A percentile compares a stretch with the other conserved stretches of the same genome.
phyloP scores from a whole-genome alignment of 257 asterid species.

The Solanum raphanifolium region DNA sequence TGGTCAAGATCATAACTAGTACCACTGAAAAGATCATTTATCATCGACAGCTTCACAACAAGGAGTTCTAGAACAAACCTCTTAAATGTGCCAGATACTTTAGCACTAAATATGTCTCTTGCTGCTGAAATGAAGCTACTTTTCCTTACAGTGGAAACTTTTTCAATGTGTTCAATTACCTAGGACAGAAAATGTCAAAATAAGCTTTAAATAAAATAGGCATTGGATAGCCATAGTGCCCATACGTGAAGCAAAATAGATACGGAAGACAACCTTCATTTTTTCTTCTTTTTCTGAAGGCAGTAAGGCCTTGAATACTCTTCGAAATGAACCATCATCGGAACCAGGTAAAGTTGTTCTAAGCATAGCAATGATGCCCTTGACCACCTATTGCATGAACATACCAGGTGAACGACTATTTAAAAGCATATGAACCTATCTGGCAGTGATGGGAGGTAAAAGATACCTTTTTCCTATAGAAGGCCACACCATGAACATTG shows the following conservation, averaged over 20 bases:
- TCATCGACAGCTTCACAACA: background rate
- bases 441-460: background rate
- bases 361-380: conserved; percentile 75
- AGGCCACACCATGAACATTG: conserved; percentile 92
- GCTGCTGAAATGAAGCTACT: conserved; percentile 89
- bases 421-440: conserved; percentile 4
- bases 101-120: conserved; percentile 75
- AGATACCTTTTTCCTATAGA: conserved; percentile 89
- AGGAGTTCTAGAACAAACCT: conserved; percentile 36
- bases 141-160: conserved; percentile 73
- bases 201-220: conserved; percentile 4
- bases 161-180: conserved; percentile 83
- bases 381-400: conserved; percentile 48
- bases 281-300: conserved; percentile 80
- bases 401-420: conserved; percentile 17
- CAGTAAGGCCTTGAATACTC: conserved; percentile 74
- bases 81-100: conserved; percentile 86
- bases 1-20: background rate
- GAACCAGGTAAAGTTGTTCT: conserved; percentile 82
- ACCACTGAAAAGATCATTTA: background rate
- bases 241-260: conserved; percentile 1
- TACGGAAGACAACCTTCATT: conserved; percentile 46
- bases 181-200: conserved; percentile 21
- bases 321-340: conserved; percentile 66
- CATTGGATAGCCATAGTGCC: background rate